Percentiles rank a stretch among this genome's conserved stretches.
These are phyloP conservation scores for Suillus luteus DNA, from an alignment of 768 basidiomycete genomes.

Conservation along the genomic window DNA sequence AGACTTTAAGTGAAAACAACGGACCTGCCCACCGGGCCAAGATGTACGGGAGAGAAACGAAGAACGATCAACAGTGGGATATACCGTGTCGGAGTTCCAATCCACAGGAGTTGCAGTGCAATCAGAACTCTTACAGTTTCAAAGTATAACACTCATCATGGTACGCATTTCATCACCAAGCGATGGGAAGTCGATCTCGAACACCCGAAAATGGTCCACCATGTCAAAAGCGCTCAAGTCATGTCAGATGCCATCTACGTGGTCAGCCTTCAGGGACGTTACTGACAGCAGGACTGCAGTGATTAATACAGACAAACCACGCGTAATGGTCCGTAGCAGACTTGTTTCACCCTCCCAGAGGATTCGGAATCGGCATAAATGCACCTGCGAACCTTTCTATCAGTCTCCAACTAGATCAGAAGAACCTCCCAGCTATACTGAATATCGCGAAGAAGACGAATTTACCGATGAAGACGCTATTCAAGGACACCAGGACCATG, in stretches of 20 bases:
- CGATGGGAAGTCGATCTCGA: neutral
- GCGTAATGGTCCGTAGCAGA: neutral
- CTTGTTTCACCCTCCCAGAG: neutral
- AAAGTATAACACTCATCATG: slow-evolving; percentile 14
- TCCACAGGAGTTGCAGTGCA: neutral
- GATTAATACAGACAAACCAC: neutral
- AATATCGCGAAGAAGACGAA: slow-evolving; percentile 6
- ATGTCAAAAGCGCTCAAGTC: slow-evolving; percentile 10
- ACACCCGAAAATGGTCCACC: slow-evolving; percentile 10
- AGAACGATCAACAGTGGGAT: slow-evolving; percentile 10
- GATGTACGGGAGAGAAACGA: slow-evolving; percentile 13
- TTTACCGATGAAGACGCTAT: neutral
- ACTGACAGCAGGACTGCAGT: neutral
- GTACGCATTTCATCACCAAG: slow-evolving; percentile 9
- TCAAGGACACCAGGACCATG: slow-evolving; percentile 1
- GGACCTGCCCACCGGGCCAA: slow-evolving; percentile 13
- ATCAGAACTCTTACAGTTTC: neutral
- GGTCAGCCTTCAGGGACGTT: slow-evolving; percentile 3
- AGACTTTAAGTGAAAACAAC: slow-evolving; percentile 18
- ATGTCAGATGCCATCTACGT: slow-evolving; percentile 8
- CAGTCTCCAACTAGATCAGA: slow-evolving; percentile 8
- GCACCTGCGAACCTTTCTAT: neutral
- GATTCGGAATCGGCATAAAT: neutral
- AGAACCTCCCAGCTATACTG: neutral
- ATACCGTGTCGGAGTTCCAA: slow-evolving; percentile 10